Percentiles rank a stretch among this genome's conserved stretches.
Evolutionary conservation across 495 filamentous ascomycete genomes (phyloP).

Genomic region (Penicillium canescens): DNA sequence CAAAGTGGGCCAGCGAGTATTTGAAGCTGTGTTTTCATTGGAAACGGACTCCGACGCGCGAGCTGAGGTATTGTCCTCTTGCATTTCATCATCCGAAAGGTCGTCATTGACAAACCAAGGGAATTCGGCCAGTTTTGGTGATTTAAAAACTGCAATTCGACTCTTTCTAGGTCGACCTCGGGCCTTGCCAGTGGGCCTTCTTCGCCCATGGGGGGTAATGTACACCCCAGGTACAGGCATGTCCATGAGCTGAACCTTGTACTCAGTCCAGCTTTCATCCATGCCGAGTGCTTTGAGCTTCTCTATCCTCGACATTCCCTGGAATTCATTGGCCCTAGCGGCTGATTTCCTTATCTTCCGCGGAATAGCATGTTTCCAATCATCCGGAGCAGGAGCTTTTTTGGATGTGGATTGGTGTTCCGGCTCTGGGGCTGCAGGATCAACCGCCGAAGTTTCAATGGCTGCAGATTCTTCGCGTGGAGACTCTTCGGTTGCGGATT

Average conservation of each 20-base stretch:
- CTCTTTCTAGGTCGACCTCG: slow-evolving; percentile 53
- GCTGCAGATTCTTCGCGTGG: neutral
- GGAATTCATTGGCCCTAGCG: slow-evolving; percentile 9
- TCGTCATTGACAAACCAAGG: slow-evolving; percentile 35
- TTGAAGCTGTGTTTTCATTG: neutral
- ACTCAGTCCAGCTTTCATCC: slow-evolving; percentile 47
- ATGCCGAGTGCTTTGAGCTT: slow-evolving; percentile 41
- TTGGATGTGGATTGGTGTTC: too few species aligned
- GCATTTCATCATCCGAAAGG: slow-evolving; percentile 7
- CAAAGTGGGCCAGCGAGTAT: neutral
- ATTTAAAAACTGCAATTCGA: slow-evolving; percentile 55
- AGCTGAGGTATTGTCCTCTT: neutral
- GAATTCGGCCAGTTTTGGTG: slow-evolving; percentile 32
- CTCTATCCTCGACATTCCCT: slow-evolving; percentile 37
- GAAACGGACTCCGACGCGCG: neutral
- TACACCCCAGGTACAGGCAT: slow-evolving; percentile 49
- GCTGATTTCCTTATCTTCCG: slow-evolving; percentile 15
- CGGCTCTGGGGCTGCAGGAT: too few species aligned
- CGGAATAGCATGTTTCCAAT: neutral
- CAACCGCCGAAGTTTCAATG: neutral
- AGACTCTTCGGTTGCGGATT: neutral
- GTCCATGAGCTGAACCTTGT: slow-evolving; percentile 40
- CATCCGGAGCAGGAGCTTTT: too few species aligned
- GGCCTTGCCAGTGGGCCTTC: slow-evolving; percentile 41
- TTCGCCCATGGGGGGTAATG: slow-evolving; percentile 48